Evolutionary conservation across 169 alveolate genomes (phyloP), one percentile per base, ranked within the genome.

Genomic region (Cryptosporidium parvum): DNA sequence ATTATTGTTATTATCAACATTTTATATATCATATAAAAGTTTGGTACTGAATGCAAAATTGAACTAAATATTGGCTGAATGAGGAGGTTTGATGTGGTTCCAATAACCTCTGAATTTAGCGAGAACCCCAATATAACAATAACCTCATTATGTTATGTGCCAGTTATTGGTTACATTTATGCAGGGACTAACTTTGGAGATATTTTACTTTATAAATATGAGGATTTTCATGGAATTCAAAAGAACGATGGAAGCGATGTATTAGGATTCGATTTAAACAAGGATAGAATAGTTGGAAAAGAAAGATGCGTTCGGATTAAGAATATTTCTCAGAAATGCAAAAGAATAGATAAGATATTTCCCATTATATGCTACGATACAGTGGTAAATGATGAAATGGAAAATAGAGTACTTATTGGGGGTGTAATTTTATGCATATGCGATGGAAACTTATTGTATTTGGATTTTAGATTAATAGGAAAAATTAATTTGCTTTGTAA

Each of bases 11-110:
- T 21, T n/a, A 16, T 23, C 35, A n/a, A 56, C 3, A 56, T 2
- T 56, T 48, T 48, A 14, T 48, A 48, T 48, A 48, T 48, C 7
- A 48, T 0, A 48, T 16, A 48, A 3, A 56, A 56, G 37, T 56
- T 56, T 16, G 35, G 16, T 56, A 56, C 35, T 56, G 31, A n/a
- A 56, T 56, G 67, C 14, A 9, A 67, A 33, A 5, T 9, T 21
- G 14, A 42, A 53, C 21, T 21, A 37, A 42, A 23, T 6, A n/a
- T 23, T 29, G 12, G 14, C 18, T 73, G 65, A 33, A 80, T 80
- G 89, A 80, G 89, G 68, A 59, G 89, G 56, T 80, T 80, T 80
- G 89, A 80, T 80, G 89, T 80, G 16, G 59, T 80, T 59, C 75
- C 75, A 12, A 80, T 80, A 44, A 80, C 75, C 48, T 80, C 89